Evolutionary conservation across 805 yeast genomes (phyloP).

Genomic region (Suhomyces emberorum): DNA sequence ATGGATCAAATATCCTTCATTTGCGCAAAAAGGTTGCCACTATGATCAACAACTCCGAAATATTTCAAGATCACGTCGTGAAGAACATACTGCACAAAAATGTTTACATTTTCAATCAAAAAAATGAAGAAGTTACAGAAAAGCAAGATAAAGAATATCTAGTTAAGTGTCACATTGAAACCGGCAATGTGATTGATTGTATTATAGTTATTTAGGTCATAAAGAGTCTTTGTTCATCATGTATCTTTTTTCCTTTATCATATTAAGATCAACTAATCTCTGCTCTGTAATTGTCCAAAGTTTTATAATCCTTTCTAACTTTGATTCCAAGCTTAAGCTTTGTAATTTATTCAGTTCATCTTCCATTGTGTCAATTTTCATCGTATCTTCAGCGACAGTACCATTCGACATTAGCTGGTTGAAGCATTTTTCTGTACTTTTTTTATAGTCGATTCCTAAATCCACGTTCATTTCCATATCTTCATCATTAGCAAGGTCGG

Average conservation of each 20-base stretch:
- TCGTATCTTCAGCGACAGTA: conserved; percentile 9
- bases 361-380: conserved; percentile 17
- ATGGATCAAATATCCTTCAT: conserved; percentile 65
- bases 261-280: conserved; percentile 37
- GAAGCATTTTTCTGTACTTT: neutral
- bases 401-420: conserved; percentile 1
- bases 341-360: conserved; percentile 21
- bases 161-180: conserved; percentile 37
- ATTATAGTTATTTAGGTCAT: conserved; percentile 11
- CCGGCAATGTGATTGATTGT: conserved; percentile 41
- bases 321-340: conserved; percentile 32
- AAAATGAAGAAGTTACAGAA: conserved; percentile 19
- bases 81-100: conserved; percentile 4
- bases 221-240: conserved; percentile 16
- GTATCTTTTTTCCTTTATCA: conserved; percentile 24
- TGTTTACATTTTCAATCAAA: conserved; percentile 31
- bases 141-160: conserved; percentile 27
- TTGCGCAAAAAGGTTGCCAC: conserved; percentile 55
- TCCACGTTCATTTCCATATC: conserved; percentile 9
- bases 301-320: conserved; percentile 52
- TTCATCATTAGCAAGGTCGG: conserved; percentile 6
- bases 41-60: conserved; percentile 45
- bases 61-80: conserved; percentile 18
- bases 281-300: conserved; percentile 67
- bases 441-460: conserved; percentile 1